Evolutionary conservation across 306 rosid genomes (phyloP).

Genomic region (Sechiopsis laciniata): DNA sequence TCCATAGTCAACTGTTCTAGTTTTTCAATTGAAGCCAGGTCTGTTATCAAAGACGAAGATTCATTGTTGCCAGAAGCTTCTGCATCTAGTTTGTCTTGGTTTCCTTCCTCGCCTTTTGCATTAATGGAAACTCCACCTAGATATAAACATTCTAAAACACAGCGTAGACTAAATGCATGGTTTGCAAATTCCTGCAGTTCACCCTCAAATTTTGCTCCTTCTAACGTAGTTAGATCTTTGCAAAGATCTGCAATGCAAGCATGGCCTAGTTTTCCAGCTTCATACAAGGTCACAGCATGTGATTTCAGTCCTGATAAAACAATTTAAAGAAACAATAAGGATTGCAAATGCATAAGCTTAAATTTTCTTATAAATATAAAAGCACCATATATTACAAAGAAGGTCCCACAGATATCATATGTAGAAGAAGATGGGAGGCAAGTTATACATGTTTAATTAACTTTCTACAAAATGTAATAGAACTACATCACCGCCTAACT

Average conservation of each 20-base stretch:
- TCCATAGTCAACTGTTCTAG: conserved; percentile 28
- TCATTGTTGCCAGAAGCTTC: conserved; percentile 42
- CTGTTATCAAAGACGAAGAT: conserved; percentile 38
- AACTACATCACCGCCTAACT: not conserved
- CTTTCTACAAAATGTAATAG: not conserved
- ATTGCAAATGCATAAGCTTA: not conserved
- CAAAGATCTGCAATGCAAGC: conserved; percentile 88
- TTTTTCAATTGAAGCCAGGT: conserved; percentile 35
- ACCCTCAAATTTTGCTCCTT: conserved; percentile 86
- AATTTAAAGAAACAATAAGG: conserved; percentile 13
- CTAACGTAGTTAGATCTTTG: conserved; percentile 79
- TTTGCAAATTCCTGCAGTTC: conserved; percentile 92
- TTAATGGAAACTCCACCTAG: conserved; percentile 64
- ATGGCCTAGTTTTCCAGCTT: conserved; percentile 94
- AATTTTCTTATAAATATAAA: not conserved
- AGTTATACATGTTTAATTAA: not conserved
- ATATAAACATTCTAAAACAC: conserved; percentile 78
- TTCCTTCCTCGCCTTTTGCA: conserved; percentile 37
- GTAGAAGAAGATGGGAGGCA: conserved; percentile 11
- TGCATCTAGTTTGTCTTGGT: conserved; percentile 31
- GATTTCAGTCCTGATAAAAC: conserved; percentile 75
- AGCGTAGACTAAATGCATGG: conserved; percentile 93
- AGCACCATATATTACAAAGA: not conserved
- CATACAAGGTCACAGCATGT: conserved; percentile 95
- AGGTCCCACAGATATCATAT: not conserved